Conservation (phyloP, 148 eudicot genomes). For the Suaeda aralocaspica region DNA sequence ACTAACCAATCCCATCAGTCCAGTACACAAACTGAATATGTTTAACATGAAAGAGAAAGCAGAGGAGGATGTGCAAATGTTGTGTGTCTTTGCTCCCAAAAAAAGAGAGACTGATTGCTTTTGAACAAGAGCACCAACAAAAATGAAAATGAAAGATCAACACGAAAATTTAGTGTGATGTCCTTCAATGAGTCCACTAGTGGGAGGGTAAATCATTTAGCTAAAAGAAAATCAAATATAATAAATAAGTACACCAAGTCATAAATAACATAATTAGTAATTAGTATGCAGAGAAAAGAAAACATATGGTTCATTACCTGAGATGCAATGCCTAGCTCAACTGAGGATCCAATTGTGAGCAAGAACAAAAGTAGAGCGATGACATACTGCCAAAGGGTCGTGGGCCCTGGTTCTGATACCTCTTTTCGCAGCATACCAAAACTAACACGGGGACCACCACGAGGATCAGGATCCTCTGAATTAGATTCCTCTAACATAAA, state of each 20-base stretch:
- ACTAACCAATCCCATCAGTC: background rate
- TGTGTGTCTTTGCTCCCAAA: constrained; percentile 5
- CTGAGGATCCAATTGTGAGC: constrained; percentile 93
- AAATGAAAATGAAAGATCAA: background rate
- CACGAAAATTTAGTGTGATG: background rate
- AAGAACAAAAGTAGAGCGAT: constrained; percentile 85
- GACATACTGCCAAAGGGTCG: constrained; percentile 98
- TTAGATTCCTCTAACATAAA: constrained; percentile 99
- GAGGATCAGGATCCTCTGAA: constrained; percentile 90
- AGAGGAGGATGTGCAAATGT: background rate
- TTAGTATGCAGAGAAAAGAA: constrained; percentile 4
- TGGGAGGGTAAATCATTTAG: background rate
- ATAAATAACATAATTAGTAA: background rate
- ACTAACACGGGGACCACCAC: constrained; percentile 98
- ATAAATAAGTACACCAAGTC: background rate
- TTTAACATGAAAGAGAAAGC: background rate
- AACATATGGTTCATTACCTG: constrained; percentile 49
- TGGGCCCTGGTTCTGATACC: constrained; percentile 91
- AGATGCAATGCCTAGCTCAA: constrained; percentile 98
- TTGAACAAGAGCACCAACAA: background rate
- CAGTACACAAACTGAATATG: background rate
- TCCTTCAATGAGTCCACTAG: background rate
- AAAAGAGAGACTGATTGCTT: too few relatives aligned
- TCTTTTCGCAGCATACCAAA: constrained; percentile 96
- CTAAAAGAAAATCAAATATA: background rate